Evolutionary conservation across 352 stramenopile species (phyloP).

Genomic region (Globisporangium recalcitrans): DNA sequence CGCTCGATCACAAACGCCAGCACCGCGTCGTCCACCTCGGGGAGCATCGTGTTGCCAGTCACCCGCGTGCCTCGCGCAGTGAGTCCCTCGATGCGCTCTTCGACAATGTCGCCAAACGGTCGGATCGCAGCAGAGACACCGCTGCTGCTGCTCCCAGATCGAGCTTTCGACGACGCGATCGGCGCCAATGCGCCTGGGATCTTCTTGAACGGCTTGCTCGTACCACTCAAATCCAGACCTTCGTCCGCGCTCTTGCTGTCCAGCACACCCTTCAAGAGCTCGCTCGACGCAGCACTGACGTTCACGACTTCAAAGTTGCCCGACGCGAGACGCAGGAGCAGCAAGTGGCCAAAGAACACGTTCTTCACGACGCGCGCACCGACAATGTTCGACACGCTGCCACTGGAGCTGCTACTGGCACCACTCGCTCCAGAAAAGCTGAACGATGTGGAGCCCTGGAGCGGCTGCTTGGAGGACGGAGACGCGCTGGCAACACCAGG

Average conservation of each 20-base stretch:
- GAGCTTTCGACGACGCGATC: conserved; percentile 33
- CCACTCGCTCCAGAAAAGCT: neutral
- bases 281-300: conserved; percentile 63
- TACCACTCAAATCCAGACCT: conserved; percentile 5
- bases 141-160: conserved; percentile 4
- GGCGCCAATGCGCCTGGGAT: conserved; percentile 52
- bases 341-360: conserved; percentile 66
- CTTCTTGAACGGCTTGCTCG: conserved; percentile 26
- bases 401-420: neutral
- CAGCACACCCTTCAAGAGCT: conserved; percentile 59
- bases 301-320: conserved; percentile 78
- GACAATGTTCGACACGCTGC: conserved; percentile 44
- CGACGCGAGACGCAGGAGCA: conserved; percentile 66
- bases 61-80: conserved; percentile 40
- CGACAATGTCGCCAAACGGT: conserved; percentile 54
- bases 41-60: conserved; percentile 51
- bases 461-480: neutral
- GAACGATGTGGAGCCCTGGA: conserved; percentile 6
- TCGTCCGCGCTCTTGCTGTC: conserved; percentile 21
- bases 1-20: conserved; percentile 40
- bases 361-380: conserved; percentile 67
- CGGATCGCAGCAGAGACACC: conserved; percentile 26
- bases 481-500: conserved; percentile 20
- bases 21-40: conserved; percentile 63
- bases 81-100: conserved; percentile 52